These are phyloP conservation scores for Asterochloris sp. DNA, from an alignment of 139 green algal species.

Conservation along the genomic window DNA sequence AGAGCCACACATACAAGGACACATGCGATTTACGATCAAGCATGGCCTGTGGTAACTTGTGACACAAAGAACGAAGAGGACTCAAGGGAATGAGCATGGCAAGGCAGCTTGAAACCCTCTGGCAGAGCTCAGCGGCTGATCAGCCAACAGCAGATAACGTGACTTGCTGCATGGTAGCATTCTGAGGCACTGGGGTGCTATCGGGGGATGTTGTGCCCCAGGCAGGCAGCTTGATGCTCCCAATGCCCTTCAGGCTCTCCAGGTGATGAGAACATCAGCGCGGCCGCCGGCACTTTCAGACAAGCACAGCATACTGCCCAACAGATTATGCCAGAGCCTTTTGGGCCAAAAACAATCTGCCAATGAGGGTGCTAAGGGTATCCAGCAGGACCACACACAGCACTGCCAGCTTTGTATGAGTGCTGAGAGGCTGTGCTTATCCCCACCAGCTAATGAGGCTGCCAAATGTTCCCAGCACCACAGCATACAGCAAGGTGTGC, in stretches of 20 bases:
- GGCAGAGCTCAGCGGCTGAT: not conserved
- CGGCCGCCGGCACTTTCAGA: too few species aligned
- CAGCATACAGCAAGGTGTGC: conserved; percentile 33
- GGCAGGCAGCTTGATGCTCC: too few species aligned
- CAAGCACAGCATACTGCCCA: not conserved
- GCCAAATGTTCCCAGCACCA: conserved; percentile 59
- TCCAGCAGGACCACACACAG: not conserved
- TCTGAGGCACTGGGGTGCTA: too few species aligned
- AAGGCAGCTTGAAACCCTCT: not conserved
- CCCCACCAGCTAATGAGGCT: conserved; percentile 64
- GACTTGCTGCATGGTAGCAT: too few species aligned
- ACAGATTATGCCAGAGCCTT: not conserved
- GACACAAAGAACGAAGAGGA: not conserved
- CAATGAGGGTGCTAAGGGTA: not conserved
- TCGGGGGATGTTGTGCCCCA: too few species aligned
- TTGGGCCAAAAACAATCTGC: too few species aligned
- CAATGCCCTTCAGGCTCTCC: too few species aligned
- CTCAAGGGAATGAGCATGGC: not conserved
- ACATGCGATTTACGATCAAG: not conserved
- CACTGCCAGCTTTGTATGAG: too few species aligned
- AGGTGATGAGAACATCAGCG: too few species aligned
- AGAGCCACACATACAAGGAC: not conserved
- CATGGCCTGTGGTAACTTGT: not conserved
- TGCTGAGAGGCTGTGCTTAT: not conserved
- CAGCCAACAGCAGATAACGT: too few species aligned